phyloP scores from a whole-genome alignment of 805 yeast genomes.

The Metahyphopichia silvanorum region DNA sequence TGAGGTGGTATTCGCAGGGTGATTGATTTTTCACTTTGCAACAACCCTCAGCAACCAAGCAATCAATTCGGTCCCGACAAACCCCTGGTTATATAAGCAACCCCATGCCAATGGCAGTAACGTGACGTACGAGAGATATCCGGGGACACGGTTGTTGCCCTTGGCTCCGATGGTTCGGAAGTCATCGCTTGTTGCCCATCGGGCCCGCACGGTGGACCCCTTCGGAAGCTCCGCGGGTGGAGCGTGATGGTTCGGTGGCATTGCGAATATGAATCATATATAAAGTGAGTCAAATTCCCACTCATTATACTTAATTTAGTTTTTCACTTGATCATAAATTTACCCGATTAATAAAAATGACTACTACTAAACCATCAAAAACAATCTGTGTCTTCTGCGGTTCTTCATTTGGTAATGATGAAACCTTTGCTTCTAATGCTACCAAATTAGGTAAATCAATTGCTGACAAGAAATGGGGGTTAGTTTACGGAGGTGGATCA shows the following conservation, averaged over 20 bases:
- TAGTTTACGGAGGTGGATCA: slow-evolving; percentile 89
- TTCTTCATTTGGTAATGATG: slow-evolving; percentile 65
- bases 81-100: no score
- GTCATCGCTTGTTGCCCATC: no score
- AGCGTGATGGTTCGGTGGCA: background rate
- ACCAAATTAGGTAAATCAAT: slow-evolving; percentile 55
- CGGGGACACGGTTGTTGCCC: no score
- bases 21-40: no score
- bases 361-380: slow-evolving; percentile 25
- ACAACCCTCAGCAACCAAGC: no score
- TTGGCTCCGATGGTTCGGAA: no score
- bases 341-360: slow-evolving; percentile 10
- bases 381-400: slow-evolving; percentile 85
- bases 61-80: no score
- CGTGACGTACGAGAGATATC: no score
- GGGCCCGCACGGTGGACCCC: background rate
- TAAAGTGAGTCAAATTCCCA: background rate
- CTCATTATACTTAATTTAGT: background rate
- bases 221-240: background rate
- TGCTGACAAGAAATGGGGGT: slow-evolving; percentile 61
- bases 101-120: no score
- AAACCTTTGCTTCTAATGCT: slow-evolving; percentile 51
- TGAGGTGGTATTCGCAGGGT: no score
- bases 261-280: background rate
- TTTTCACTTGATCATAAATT: background rate